Evolutionary conservation across 1,284 basidiomycete genomes (phyloP).

Genomic region (Ceratobasidium sp.): DNA sequence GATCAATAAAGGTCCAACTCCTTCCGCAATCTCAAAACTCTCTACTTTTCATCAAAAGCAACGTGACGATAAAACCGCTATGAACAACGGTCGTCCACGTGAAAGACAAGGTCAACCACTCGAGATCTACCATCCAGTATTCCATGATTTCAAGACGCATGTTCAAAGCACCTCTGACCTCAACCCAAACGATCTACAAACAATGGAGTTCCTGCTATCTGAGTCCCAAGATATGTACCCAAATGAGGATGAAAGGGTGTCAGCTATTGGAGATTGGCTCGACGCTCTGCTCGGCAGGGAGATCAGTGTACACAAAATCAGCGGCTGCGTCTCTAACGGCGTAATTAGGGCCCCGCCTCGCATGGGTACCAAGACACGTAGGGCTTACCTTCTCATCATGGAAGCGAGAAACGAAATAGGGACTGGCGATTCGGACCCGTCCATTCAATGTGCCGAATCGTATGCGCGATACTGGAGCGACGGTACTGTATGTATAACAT

Average conservation of each 20-base stretch:
- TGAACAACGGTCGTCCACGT: not conserved
- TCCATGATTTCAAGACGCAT: not conserved
- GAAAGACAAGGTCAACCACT: not conserved
- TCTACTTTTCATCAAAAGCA: not conserved
- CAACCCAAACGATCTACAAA: not conserved
- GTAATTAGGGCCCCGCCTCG: not conserved
- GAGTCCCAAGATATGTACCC: not conserved
- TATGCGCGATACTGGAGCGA: constrained; percentile 16
- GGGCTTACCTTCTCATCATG: not conserved
- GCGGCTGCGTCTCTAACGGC: no score
- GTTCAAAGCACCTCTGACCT: not conserved
- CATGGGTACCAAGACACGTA: not conserved
- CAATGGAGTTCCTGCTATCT: not conserved
- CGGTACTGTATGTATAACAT: not conserved
- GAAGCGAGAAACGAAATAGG: constrained; percentile 33
- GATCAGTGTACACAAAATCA: not conserved
- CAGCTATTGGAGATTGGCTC: not conserved
- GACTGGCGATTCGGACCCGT: constrained; percentile 7
- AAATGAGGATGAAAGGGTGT: no score
- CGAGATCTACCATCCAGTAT: not conserved
- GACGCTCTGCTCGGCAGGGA: not conserved
- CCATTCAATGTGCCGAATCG: constrained; percentile 12
- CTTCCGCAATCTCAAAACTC: not conserved
- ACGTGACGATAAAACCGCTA: not conserved
- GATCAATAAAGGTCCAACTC: not conserved